A percentile compares a stretch with the other conserved stretches of the same genome.
These are phyloP conservation scores for Croton laevigatus DNA, from an alignment of 441 rosid genomes.

Conservation along the genomic window DNA sequence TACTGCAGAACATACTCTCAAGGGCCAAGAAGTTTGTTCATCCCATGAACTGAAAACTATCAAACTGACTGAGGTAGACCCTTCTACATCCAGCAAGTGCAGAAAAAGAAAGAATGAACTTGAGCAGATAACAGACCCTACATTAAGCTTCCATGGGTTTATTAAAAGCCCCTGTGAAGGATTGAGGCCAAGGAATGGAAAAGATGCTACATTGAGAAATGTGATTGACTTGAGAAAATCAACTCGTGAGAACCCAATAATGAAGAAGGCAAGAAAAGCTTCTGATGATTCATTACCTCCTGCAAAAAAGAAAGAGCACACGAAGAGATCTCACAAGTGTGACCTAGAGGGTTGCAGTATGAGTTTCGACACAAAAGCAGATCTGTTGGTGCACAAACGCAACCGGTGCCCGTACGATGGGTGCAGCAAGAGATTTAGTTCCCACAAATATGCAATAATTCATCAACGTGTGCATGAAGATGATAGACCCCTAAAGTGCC, in stretches of 20 bases:
- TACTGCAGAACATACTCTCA: constrained; percentile 3
- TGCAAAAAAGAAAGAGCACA: constrained; percentile 33
- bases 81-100: constrained; percentile 30
- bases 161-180: constrained; percentile 98
- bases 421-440: constrained; percentile 79
- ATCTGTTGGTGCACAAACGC: constrained; percentile 64
- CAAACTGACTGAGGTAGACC: constrained; percentile 25
- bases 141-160: constrained; percentile 38
- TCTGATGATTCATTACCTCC: constrained; percentile 25
- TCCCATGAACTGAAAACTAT: constrained; percentile 26
- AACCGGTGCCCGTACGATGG: constrained; percentile 78
- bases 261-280: constrained; percentile 41
- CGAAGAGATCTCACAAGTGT: constrained; percentile 49
- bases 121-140: constrained; percentile 41
- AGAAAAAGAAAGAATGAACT: constrained; percentile 56
- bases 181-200: constrained; percentile 71
- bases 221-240: constrained; percentile 24
- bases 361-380: constrained; percentile 74
- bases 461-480: constrained; percentile 94
- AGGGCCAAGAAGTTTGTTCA: constrained; percentile 33
- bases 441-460: constrained; percentile 74
- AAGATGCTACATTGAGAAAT: constrained; percentile 32
- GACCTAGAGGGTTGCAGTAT: constrained; percentile 78
- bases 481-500: constrained; percentile 79
- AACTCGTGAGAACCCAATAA: constrained; percentile 31